Conservation (phyloP, 768 basidiomycete genomes). For the Suillus hirtellus region DNA sequence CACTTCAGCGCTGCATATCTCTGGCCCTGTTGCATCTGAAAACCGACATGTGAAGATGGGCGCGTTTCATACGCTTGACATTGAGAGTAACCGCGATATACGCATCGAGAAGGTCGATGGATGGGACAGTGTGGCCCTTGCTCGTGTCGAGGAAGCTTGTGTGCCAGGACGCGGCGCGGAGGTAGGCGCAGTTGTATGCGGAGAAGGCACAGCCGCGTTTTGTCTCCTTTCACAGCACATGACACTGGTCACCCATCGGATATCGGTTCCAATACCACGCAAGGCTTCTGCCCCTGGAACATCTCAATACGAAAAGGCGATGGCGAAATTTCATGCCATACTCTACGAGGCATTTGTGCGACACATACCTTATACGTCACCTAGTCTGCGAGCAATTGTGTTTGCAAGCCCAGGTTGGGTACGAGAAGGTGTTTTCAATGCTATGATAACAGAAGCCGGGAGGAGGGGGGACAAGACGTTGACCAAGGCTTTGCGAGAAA, state of each 20-base stretch:
- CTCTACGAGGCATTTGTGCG: slow-evolving; percentile 86
- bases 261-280: slow-evolving; percentile 86
- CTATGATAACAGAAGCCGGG: slow-evolving; percentile 79
- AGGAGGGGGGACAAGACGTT: slow-evolving; percentile 81
- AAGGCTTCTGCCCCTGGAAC: slow-evolving; percentile 83
- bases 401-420: slow-evolving; percentile 98
- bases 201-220: slow-evolving; percentile 93
- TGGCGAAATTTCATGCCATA: slow-evolving; percentile 78
- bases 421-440: slow-evolving; percentile 82
- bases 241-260: slow-evolving; percentile 89
- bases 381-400: slow-evolving; percentile 82
- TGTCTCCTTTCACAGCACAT: slow-evolving; percentile 96
- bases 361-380: slow-evolving; percentile 82
- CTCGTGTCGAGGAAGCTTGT: slow-evolving; percentile 84
- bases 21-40: slow-evolving; percentile 83
- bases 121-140: slow-evolving; percentile 90
- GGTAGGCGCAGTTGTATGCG: slow-evolving; percentile 92
- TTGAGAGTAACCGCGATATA: slow-evolving; percentile 89
- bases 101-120: slow-evolving; percentile 83
- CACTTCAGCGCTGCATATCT: slow-evolving; percentile 74
- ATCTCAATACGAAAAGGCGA: slow-evolving; percentile 90
- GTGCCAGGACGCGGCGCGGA: slow-evolving; percentile 95
- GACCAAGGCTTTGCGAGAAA: slow-evolving; percentile 73
- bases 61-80: slow-evolving; percentile 91
- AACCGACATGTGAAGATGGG: slow-evolving; percentile 90